Conservation (phyloP, 192 early-diverging fungal species). For the Rhizophagus prolifer region DNA sequence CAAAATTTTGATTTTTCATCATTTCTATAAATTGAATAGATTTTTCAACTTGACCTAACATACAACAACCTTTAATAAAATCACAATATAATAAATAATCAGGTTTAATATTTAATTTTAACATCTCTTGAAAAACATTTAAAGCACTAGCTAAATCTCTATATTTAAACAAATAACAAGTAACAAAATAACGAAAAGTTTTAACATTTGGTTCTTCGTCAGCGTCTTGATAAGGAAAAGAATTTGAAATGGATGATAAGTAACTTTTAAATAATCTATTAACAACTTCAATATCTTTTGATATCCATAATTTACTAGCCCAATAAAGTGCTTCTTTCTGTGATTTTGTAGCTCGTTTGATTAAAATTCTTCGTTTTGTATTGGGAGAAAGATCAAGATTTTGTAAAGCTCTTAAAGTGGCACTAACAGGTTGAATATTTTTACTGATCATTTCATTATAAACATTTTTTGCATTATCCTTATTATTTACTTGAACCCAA, state of each 20-base stretch:
- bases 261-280: not conserved
- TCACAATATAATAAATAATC: not conserved
- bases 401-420: constrained; percentile 8
- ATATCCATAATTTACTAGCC: not conserved
- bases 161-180: not conserved
- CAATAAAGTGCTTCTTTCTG: not conserved
- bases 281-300: not conserved
- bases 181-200: not conserved
- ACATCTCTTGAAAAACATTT: not conserved
- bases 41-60: not conserved
- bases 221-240: not conserved
- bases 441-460: constrained; percentile 36
- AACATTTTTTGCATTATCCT: constrained; percentile 31
- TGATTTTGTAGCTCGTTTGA: not conserved
- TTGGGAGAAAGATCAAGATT: not conserved
- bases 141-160: not conserved
- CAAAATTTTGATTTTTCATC: not conserved
- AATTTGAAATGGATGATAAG: not conserved
- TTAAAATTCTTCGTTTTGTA: not conserved
- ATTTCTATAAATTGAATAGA: not conserved
- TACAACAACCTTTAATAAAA: not conserved
- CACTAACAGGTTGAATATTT: constrained; percentile 16
- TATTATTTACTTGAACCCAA: constrained; percentile 37
- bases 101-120: not conserved
- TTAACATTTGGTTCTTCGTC: not conserved